Percentiles rank a stretch among this genome's conserved stretches.
These are phyloP conservation scores for Macadamia integrifolia DNA, from an alignment of 164 flowering plant genomes.

Conservation along the genomic window DNA sequence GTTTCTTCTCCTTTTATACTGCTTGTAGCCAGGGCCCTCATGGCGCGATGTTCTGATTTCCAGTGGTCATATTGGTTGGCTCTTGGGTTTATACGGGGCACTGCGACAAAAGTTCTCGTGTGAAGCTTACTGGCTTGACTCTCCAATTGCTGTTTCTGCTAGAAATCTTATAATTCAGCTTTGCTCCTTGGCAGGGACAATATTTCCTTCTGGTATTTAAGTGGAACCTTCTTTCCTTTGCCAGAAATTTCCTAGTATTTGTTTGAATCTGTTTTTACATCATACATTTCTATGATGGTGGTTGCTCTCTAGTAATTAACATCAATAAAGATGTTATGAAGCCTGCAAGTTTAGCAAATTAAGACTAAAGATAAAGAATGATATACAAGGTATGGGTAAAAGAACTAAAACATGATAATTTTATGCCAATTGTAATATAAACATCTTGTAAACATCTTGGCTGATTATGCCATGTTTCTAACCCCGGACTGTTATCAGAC, in stretches of 20 bases:
- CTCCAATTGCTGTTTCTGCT: conserved; percentile 90
- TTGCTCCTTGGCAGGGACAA: conserved; percentile 75
- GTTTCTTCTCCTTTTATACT: conserved; percentile 10
- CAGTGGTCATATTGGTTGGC: conserved; percentile 82
- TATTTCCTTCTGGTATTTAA: conserved; percentile 76
- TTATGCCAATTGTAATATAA: too few relatives aligned
- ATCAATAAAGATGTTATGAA: too few relatives aligned
- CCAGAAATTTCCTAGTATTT: background rate
- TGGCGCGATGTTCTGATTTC: conserved; percentile 74
- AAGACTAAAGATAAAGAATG: too few relatives aligned
- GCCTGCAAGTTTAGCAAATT: too few relatives aligned
- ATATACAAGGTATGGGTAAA: too few relatives aligned
- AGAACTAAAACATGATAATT: too few relatives aligned
- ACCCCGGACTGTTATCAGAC: too few relatives aligned
- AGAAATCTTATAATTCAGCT: conserved; percentile 80
- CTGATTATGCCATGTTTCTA: too few relatives aligned
- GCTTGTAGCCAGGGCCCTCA: conserved; percentile 73
- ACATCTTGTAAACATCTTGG: too few relatives aligned
- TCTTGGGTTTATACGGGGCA: conserved; percentile 69
- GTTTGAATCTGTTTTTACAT: background rate
- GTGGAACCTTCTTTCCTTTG: conserved; percentile 7
- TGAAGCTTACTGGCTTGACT: conserved; percentile 76
- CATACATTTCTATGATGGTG: background rate
- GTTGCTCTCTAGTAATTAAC: background rate
- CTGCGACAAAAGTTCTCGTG: conserved; percentile 59